Evolutionary conservation across 257 asterid genomes (phyloP), one percentile per base, ranked within the genome.

Genomic region (Penstemon barbatus): DNA sequence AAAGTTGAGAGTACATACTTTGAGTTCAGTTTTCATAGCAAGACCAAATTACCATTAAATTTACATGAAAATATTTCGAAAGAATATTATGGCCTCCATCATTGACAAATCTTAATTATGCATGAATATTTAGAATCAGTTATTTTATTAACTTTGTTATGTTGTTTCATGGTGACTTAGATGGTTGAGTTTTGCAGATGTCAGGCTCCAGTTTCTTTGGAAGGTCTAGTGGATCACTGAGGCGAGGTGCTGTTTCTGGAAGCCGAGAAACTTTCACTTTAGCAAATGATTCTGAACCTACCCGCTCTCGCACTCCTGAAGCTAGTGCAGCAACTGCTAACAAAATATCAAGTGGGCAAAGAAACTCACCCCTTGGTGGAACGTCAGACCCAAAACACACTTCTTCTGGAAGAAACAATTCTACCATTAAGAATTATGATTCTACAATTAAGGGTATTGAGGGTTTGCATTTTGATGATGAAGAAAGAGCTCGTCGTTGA

Each of bases 401-500:
- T 44, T 83, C 90, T 51, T 83, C 98, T 18, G 89, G 84, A 59
- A 81, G 74, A 77, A 84, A 67, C 65, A 82, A 63, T 70, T 55
- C 89, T 3, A 64, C 74, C 65, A 59, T 69, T 7, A 89, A 81
- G 79, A 84, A 80, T 72, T 84, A 83, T 6, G 98, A 92, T 60
- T 74, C 95, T 11, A 57, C 95, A 5, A 65, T 86, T 12, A 90
- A 79, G 77, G 97, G 95, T 48, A 88, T 92, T 33, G 93, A 87
- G 81, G 71, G 78, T 60, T 73, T 92, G 68, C 88, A 72, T 41
- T 83, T 88, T 66, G 96, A 86, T 53, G 92, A 85, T 19, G 85
- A 82, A 64, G 90, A 78, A 76, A 78, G 81, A 78, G 75, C 69
- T 41, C 83, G 63, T 39, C 78, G n/a, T 12, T 69, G 66, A 83